Conservation (phyloP, 1,284 basidiomycete species). For the Calocybe gambosa region DNA sequence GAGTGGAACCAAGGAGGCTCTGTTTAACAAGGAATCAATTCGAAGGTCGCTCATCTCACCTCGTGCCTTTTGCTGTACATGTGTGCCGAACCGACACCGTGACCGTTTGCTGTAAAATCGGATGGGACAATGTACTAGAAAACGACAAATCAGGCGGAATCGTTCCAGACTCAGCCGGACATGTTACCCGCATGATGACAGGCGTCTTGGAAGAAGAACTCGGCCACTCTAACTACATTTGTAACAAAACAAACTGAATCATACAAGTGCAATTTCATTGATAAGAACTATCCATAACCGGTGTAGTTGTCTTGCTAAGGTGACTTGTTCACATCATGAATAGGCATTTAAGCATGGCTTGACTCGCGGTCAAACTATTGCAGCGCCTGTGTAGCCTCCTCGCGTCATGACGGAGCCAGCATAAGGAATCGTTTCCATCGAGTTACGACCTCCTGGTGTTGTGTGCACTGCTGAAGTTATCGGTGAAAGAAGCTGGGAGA, state of each 20-base stretch:
- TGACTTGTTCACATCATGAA: not conserved
- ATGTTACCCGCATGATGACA: not conserved
- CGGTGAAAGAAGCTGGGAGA: constrained; percentile 5
- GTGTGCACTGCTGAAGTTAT: constrained; percentile 15
- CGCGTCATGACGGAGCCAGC: constrained; percentile 10
- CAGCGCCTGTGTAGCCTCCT: constrained; percentile 13
- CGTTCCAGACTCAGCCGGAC: not conserved
- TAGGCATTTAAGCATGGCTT: not conserved
- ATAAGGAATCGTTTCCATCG: constrained; percentile 16
- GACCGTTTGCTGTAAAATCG: not conserved
- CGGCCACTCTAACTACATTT: not conserved
- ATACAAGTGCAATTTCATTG: not conserved
- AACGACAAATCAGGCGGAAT: not conserved
- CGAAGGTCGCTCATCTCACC: not conserved
- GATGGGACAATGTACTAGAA: not conserved
- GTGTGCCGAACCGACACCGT: not conserved
- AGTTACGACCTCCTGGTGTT: constrained; percentile 11
- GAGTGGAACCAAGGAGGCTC: not conserved
- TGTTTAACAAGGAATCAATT: not conserved
- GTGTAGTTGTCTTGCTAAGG: not conserved
- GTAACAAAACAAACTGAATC: not conserved
- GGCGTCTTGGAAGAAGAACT: not conserved
- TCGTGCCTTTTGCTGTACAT: not conserved
- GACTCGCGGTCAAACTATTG: constrained; percentile 12
- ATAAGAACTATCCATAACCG: not conserved